Evolutionary conservation across 106 monocot genomes (phyloP).

Genomic region (Iris macrosiphon): DNA sequence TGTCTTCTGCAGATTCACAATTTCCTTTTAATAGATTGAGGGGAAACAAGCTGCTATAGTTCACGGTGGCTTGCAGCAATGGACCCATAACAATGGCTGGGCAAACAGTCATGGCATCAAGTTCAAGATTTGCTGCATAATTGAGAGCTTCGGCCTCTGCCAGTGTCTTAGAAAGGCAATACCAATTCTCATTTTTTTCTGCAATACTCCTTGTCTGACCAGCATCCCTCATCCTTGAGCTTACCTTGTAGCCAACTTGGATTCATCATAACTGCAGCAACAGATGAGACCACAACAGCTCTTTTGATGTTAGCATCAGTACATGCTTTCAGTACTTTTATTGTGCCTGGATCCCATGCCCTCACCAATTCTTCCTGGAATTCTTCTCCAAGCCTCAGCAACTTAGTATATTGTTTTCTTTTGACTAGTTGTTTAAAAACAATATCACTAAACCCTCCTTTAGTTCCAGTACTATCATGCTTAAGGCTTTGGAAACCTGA

Average conservation of each 20-base stretch:
- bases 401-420: conserved; percentile 43
- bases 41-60: conserved; percentile 36
- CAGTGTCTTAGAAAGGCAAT: conserved; percentile 57
- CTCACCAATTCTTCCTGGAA: conserved; percentile 74
- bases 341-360: too few species aligned
- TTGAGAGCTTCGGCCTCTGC: conserved; percentile 46
- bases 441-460: conserved; percentile 89
- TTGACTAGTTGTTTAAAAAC: conserved; percentile 67
- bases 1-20: conserved; percentile 12
- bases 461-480: conserved; percentile 77
- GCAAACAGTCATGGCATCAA: conserved; percentile 46
- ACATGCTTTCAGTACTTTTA: neutral
- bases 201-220: neutral
- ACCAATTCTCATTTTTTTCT: conserved; percentile 47
- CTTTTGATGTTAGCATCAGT: neutral
- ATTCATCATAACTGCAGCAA: neutral
- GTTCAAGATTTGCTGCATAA: conserved; percentile 28
- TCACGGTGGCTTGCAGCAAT: conserved; percentile 44
- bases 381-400: conserved; percentile 93
- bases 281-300: neutral
- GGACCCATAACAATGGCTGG: conserved; percentile 44
- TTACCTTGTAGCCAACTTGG: neutral
- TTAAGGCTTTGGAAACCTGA: too few species aligned
- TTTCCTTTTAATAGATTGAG: conserved; percentile 53
- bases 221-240: neutral